Conservation (phyloP, 1,284 basidiomycete genomes). For the Irpex sp. region DNA sequence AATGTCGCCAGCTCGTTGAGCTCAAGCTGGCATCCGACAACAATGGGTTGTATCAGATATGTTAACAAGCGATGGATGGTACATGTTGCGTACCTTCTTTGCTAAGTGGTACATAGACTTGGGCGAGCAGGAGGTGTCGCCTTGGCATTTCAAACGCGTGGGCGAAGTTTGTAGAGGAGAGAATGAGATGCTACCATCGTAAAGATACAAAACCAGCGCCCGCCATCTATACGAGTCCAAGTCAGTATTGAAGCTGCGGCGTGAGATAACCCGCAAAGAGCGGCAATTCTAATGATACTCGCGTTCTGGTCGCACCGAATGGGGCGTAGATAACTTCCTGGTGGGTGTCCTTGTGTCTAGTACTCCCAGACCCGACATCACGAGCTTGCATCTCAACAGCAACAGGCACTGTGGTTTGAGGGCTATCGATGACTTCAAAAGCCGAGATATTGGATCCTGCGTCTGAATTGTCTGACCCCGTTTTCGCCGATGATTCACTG, state of each 20-base stretch:
- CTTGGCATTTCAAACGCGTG: neutral
- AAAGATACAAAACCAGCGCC: conserved; percentile 15
- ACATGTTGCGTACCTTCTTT: conserved; percentile 6
- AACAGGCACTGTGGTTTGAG: no score
- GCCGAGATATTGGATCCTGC: neutral
- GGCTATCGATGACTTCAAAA: neutral
- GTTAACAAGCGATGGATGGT: neutral
- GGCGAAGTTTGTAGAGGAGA: conserved; percentile 5
- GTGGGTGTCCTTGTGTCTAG: neutral
- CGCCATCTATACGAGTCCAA: conserved; percentile 9
- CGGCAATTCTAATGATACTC: neutral
- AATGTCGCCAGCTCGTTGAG: conserved; percentile 4
- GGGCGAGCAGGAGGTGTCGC: conserved; percentile 7
- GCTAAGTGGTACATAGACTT: conserved; percentile 18
- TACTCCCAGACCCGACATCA: no score
- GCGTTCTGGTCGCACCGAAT: conserved; percentile 11
- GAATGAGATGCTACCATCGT: conserved; percentile 13
- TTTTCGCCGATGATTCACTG: no score
- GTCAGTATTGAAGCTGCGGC: neutral
- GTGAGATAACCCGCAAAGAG: neutral
- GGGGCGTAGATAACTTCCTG: conserved; percentile 3
- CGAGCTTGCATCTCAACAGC: no score
- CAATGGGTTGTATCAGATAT: neutral
- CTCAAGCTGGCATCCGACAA: neutral
- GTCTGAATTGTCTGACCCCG: neutral